Base-by-base conservation (phyloP, 2,329 filamentous ascomycete genomes). In the Ophiostoma sp. region DNA sequence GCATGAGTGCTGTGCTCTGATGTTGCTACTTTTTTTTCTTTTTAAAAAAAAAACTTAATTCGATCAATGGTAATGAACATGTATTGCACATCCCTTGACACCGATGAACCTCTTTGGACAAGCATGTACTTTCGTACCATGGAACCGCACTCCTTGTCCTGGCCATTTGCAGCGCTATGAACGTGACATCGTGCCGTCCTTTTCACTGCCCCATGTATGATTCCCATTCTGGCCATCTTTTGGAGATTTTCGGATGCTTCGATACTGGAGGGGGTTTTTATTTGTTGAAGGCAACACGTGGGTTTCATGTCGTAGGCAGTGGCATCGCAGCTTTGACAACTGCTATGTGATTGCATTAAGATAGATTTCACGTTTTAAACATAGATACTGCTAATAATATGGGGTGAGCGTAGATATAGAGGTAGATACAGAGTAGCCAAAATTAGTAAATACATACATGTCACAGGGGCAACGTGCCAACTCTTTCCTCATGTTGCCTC, bases 401-500 rank as follows among this genome's bases (percentile, higher is more conserved):
- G 22, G 25, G 22, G 33, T 31, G 64, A 50, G 42, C 15, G 42
- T 68, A 68, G 25, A 66, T 66, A 15, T 22, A 9, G 7, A 7
- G n/a, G 17, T 12, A 63, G 19, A 39, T 42, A 25, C 9, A 17
- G n/a, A 9, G 15, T 8, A 22, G 6, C 4, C 4, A 17, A 28
- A 66, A 28, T 3, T 15, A 42, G n/a, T 42, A 42, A 12, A 39
- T 64, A 15, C 59, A 39, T 22, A 11, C n/a, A 42, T 5, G n/a
- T 25, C n/a, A 12, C 5, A 25, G n/a, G 61, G n/a, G 19, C 57
- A 61, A 39, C 19, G 7, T 4, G 42, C 19, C 42, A 3, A 48
- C 31, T 3, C 1, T 28, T 48, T 33, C 22, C 28, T 69, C 17
- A 52, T 52, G 45, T 55, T 0, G 83, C 78, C 64, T 80, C 78